Evolutionary conservation across 208 protist genomes (phyloP), one percentile per base, ranked within the genome.

Genomic region (Trypanosoma grayi): DNA sequence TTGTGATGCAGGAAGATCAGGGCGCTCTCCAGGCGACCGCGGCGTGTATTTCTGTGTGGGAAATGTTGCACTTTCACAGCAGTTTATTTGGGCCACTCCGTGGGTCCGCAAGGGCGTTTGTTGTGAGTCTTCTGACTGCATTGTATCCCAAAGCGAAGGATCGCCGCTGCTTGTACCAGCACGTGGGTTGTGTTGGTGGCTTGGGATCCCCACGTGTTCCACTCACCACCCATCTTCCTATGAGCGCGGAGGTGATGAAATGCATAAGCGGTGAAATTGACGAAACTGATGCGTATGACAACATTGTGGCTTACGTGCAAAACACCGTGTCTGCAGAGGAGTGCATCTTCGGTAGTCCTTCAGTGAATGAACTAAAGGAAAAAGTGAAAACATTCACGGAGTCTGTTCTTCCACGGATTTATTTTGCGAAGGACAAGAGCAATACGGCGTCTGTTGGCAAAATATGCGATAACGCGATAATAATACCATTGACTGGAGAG

Each of bases 81-180:
- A 66, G 77, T 43, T 40, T 34, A 13, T 77, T 78, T 40, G 54
- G 46, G 22, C 50, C 59, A 4, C 39, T 75, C 10, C 14, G 27
- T 34, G 52, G 41, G 14, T 18, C 39, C 9, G 24, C 50, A 47
- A 87, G 62, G 59, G 79, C 72, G 1, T 69, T 85, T 57, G 69
- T 79, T 24, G 39, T 92, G 10, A 75, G 64, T 41, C 44, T 81
- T 16, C 56, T 93, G 18, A 82, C 73, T 9, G 41, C 75, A 9
- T 55, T 92, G 47, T 94, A 92, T 58, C 75, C 85, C 1, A 94
- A 94, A 60, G 73, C 75, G 1, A 85, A 74, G 46, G 88, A 94
- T 59, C 71, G 84, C 0, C 81, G 88, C 7, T 90, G 75, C 39
- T 16, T 84, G 13, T 94, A 79, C 63, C 88, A 94, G 56, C 83